Conservation (phyloP, 2,329 filamentous ascomycete species). For the Didymella glomerata region DNA sequence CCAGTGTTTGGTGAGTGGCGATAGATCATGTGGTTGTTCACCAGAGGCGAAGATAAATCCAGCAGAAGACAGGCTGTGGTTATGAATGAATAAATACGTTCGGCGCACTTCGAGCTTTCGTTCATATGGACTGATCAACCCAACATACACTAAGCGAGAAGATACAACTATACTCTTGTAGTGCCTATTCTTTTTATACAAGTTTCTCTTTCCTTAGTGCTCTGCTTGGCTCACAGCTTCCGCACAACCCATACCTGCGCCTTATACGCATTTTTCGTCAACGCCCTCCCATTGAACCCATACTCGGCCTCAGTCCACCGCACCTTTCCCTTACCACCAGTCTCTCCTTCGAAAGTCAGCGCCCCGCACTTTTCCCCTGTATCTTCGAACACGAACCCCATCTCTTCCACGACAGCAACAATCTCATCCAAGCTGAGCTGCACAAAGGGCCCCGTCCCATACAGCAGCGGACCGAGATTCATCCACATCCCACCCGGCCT, state of each 20-base stretch:
- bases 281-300: conserved; percentile 60
- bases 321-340: conserved; percentile 36
- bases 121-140: too few relatives aligned
- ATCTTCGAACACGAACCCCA: conserved; percentile 63
- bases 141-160: too few relatives aligned
- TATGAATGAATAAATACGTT: too few relatives aligned
- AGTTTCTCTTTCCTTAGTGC: too few relatives aligned
- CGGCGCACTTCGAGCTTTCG: too few relatives aligned
- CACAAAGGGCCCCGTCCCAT: conserved; percentile 63
- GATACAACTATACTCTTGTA: too few relatives aligned
- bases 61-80: too few relatives aligned
- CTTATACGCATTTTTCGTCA: conserved; percentile 63
- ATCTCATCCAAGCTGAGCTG: conserved; percentile 66
- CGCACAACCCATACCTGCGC: conserved; percentile 64
- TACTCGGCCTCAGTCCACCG: conserved; percentile 62
- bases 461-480: conserved; percentile 65
- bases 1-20: too few relatives aligned
- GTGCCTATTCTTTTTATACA: too few relatives aligned
- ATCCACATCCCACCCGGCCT: conserved; percentile 62
- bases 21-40: too few relatives aligned
- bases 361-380: conserved; percentile 54
- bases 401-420: conserved; percentile 55
- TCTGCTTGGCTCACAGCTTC: conserved; percentile 32
- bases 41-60: too few relatives aligned
- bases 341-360: conserved; percentile 52